A percentile compares a stretch with the other conserved stretches of the same genome.
phyloP scores from a whole-genome alignment of 108 stramenopile species.

The Cylindrotheca closterium region DNA sequence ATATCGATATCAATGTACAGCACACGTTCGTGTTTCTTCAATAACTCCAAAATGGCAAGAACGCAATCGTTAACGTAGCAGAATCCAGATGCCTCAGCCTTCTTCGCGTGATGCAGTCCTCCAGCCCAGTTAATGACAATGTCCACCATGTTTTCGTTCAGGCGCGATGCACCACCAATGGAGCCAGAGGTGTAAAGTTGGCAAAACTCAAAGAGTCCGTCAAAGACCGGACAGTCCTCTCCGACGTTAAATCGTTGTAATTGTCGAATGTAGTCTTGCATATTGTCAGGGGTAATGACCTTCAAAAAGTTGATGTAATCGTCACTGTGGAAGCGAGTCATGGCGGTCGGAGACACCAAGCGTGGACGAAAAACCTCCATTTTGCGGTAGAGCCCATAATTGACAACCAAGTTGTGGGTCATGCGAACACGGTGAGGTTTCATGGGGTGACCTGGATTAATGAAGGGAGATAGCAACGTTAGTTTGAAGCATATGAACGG shows the following conservation, averaged over 20 bases:
- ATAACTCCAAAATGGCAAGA: constrained; percentile 95
- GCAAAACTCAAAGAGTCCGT: constrained; percentile 97
- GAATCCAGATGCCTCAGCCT: constrained; percentile 98
- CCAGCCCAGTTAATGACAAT: constrained; percentile 99
- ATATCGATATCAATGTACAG: constrained; percentile 99
- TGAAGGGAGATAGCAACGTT: constrained; percentile 17
- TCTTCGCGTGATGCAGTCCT: constrained; percentile 99
- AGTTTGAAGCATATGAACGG: background rate
- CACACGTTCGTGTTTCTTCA: constrained; percentile 98
- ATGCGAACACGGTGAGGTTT: constrained; percentile 99
- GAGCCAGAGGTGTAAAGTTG: constrained; percentile 95
- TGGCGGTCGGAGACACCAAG: constrained; percentile 88
- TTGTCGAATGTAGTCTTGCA: constrained; percentile 89
- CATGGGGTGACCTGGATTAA: constrained; percentile 93
- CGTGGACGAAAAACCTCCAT: constrained; percentile 99
- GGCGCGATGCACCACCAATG: constrained; percentile 95
- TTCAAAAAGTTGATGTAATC: constrained; percentile 99
- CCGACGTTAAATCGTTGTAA: constrained; percentile 98
- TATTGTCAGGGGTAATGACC: constrained; percentile 98
- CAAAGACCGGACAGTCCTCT: constrained; percentile 99
- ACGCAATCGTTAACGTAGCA: constrained; percentile 99
- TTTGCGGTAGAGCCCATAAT: constrained; percentile 96
- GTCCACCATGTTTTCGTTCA: constrained; percentile 91
- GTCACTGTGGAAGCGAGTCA: constrained; percentile 98
- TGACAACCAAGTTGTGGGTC: constrained; percentile 99